A percentile compares a stretch with the other conserved stretches of the same genome.
Evolutionary conservation across 805 yeast species (phyloP).

Genomic region (Schwanniomyces occidentalis): DNA sequence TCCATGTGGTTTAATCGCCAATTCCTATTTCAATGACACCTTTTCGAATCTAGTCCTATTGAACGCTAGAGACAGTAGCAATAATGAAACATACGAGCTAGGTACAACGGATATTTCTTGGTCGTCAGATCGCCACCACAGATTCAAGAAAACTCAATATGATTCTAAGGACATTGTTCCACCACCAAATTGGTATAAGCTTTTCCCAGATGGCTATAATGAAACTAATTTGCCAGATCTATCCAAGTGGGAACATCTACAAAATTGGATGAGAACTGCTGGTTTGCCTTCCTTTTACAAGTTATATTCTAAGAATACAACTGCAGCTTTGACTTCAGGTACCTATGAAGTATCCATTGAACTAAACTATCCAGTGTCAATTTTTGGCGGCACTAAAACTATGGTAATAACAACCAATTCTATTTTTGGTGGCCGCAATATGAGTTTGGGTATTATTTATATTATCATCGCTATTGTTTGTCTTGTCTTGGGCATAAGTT

Average conservation of each 20-base stretch:
- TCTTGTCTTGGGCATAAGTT: conserved; percentile 67
- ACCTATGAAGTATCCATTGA: conserved; percentile 67
- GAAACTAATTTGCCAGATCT: conserved; percentile 76
- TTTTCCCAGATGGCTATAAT: conserved; percentile 88
- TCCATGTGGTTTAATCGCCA: conserved; percentile 96
- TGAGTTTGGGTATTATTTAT: conserved; percentile 82
- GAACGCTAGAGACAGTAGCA: conserved; percentile 42
- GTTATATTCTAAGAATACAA: conserved; percentile 71
- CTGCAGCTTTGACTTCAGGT: conserved; percentile 58
- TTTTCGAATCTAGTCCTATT: conserved; percentile 54
- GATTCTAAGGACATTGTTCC: conserved; percentile 74
- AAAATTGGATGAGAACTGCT: conserved; percentile 98
- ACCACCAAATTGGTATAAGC: conserved; percentile 86
- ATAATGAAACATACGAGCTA: conserved; percentile 45
- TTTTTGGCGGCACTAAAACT: conserved; percentile 88
- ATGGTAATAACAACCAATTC: conserved; percentile 79
- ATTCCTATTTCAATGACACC: conserved; percentile 89
- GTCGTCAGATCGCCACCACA: conserved; percentile 66
- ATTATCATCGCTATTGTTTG: conserved; percentile 80
- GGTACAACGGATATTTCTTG: conserved; percentile 74
- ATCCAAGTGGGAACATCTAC: conserved; percentile 76
- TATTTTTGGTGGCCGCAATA: conserved; percentile 84
- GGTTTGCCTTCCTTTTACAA: conserved; percentile 89
- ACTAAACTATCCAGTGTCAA: conserved; percentile 76
- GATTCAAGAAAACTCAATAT: conserved; percentile 74